phyloP scores from a whole-genome alignment of 805 yeast genomes.

The Kodamaea jinghongensis region DNA sequence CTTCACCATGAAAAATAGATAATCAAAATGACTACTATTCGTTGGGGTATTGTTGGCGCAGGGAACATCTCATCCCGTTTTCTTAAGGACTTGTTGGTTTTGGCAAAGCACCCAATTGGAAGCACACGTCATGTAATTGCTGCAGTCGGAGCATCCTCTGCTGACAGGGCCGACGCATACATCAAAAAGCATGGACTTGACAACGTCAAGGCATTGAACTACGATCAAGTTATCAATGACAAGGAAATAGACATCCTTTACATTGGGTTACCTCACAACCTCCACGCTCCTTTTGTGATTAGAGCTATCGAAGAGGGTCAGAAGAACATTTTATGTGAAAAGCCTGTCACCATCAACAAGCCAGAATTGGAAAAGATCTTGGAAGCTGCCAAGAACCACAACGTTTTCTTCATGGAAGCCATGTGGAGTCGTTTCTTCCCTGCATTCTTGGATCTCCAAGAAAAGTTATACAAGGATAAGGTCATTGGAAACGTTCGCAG shows the following conservation, averaged over 20 bases:
- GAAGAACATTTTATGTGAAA: conserved; percentile 54
- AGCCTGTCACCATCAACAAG: conserved; percentile 50
- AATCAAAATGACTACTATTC: conserved; percentile 7
- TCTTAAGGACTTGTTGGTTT: conserved; percentile 34
- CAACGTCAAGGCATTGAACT: conserved; percentile 23
- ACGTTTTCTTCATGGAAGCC: conserved; percentile 55
- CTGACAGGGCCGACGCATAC: conserved; percentile 35
- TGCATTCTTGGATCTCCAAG: conserved; percentile 29
- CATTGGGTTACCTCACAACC: conserved; percentile 53
- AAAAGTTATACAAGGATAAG: conserved; percentile 36
- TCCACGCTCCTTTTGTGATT: conserved; percentile 47
- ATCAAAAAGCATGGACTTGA: conserved; percentile 12
- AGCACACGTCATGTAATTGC: conserved; percentile 31
- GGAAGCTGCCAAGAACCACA: conserved; percentile 42
- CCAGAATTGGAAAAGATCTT: conserved; percentile 42
- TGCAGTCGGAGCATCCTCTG: conserved; percentile 40
- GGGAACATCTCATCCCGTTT: conserved; percentile 49
- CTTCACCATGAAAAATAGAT: not conserved
- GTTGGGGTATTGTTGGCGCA: conserved; percentile 52
- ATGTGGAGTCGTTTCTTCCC: conserved; percentile 60
- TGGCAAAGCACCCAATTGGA: conserved; percentile 19
- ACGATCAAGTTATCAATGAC: conserved; percentile 44
- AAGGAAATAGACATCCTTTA: conserved; percentile 47
- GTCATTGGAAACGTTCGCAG: conserved; percentile 47
- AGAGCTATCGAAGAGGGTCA: conserved; percentile 43